Percentiles rank a stretch among this genome's conserved stretches.
Conservation (phyloP, 768 basidiomycete species). For the Pleurotus pulmonarius region DNA sequence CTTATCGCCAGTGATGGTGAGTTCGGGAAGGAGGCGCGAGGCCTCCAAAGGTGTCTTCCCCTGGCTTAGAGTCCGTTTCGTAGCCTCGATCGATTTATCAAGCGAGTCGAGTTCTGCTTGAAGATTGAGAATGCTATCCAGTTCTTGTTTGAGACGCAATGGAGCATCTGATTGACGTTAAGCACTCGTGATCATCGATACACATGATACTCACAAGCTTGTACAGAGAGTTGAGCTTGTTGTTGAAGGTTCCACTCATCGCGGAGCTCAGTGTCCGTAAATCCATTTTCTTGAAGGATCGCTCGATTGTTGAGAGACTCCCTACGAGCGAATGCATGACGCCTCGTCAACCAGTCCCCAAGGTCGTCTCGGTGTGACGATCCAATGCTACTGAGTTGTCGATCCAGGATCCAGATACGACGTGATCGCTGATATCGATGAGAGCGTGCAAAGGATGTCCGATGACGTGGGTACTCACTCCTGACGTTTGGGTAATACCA, state of each 20-base stretch:
- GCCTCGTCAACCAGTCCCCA: conserved; percentile 26
- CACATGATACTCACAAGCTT: conserved; percentile 20
- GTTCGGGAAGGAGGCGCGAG: conserved; percentile 12
- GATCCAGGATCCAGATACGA: conserved; percentile 30
- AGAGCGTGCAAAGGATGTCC: background rate
- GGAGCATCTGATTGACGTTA: conserved; percentile 19
- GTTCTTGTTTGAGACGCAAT: conserved; percentile 24
- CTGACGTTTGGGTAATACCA: conserved; percentile 11
- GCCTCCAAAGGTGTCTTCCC: background rate
- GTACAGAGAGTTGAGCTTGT: conserved; percentile 22
- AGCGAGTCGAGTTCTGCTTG: conserved; percentile 21
- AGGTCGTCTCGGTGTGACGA: conserved; percentile 22
- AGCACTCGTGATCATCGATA: background rate
- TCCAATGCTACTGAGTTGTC: conserved; percentile 22
- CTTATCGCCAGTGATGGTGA: conserved; percentile 16
- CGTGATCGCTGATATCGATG: conserved; percentile 13
- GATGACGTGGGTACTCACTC: conserved; percentile 12
- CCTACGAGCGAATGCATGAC: conserved; percentile 12
- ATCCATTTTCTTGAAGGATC: no score
- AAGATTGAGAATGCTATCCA: conserved; percentile 24
- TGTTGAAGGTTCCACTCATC: conserved; percentile 30
- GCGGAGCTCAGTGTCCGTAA: conserved; percentile 17
- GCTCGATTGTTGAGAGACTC: conserved; percentile 1
- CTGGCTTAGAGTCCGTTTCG: conserved; percentile 8
- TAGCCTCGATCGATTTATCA: conserved; percentile 18